phyloP scores from a whole-genome alignment of 106 monocot genomes.

The Agapanthus africanus region DNA sequence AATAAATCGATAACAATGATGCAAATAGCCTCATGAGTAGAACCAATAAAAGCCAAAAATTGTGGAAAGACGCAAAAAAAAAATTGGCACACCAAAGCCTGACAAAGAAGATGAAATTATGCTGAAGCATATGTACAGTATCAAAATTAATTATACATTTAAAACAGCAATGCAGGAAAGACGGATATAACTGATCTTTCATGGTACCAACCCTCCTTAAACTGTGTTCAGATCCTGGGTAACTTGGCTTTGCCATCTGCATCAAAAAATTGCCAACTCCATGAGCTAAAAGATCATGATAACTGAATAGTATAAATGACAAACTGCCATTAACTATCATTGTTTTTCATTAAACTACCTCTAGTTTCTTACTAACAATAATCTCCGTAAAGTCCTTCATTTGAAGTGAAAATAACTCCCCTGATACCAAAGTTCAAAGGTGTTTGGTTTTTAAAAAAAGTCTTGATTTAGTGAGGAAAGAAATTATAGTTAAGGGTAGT shows the following conservation, averaged over 20 bases:
- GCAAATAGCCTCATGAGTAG: neutral
- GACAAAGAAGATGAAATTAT: neutral
- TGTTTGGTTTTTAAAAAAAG: no score
- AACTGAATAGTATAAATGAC: neutral
- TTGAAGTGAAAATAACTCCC: neutral
- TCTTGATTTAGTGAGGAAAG: no score
- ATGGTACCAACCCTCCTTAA: conserved; percentile 7
- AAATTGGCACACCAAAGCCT: conserved; percentile 4
- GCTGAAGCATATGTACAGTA: neutral
- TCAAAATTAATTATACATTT: conserved; percentile 8
- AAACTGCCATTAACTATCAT: neutral
- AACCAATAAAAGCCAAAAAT: neutral
- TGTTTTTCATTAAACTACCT: neutral
- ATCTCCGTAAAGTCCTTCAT: neutral
- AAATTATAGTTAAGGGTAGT: neutral
- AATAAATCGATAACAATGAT: conserved; percentile 9
- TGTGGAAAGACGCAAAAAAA: neutral
- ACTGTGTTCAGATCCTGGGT: conserved; percentile 61
- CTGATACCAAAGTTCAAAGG: neutral
- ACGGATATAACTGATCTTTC: neutral
- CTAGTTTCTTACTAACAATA: neutral
- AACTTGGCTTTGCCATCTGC: conserved; percentile 81
- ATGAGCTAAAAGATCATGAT: neutral
- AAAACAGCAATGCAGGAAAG: neutral
- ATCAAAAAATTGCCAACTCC: neutral